phyloP scores from a whole-genome alignment of 306 rosid genomes.

The Medicago lupulina region DNA sequence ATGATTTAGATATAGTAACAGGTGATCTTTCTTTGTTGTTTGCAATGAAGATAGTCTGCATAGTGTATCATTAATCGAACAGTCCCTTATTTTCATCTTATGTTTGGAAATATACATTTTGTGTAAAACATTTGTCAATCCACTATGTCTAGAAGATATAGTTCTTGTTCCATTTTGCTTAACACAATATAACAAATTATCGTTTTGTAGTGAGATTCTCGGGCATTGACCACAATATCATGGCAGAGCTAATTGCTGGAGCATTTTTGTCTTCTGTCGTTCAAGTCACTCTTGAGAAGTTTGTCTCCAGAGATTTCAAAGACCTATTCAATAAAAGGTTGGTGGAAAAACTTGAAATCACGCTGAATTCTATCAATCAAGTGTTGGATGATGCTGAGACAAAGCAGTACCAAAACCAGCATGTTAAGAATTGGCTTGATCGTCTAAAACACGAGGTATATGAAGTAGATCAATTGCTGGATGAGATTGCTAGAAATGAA shows the following conservation, averaged over 20 bases:
- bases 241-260: not conserved
- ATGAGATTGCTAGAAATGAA: constrained; percentile 41
- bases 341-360: constrained; percentile 18
- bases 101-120: too few species aligned
- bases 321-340: constrained; percentile 4
- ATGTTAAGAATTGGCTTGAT: constrained; percentile 48
- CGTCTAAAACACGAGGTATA: constrained; percentile 37
- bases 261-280: not conserved
- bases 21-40: too few species aligned
- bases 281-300: not conserved
- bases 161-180: too few species aligned
- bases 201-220: too few species aligned
- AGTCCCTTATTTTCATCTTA: too few species aligned
- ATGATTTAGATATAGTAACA: too few species aligned
- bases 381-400: constrained; percentile 52
- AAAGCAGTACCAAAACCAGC: constrained; percentile 25
- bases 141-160: too few species aligned
- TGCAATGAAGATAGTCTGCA: too few species aligned
- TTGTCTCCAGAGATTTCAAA: constrained; percentile 11
- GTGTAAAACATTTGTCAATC: too few species aligned
- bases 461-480: constrained; percentile 38
- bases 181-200: too few species aligned
- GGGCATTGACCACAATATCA: not conserved
- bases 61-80: too few species aligned
- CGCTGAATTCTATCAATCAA: constrained; percentile 5